Evolutionary conservation across 2,329 filamentous ascomycete species (phyloP), one percentile per base, ranked within the genome.

Genomic region (Aureobasidium uvarum): DNA sequence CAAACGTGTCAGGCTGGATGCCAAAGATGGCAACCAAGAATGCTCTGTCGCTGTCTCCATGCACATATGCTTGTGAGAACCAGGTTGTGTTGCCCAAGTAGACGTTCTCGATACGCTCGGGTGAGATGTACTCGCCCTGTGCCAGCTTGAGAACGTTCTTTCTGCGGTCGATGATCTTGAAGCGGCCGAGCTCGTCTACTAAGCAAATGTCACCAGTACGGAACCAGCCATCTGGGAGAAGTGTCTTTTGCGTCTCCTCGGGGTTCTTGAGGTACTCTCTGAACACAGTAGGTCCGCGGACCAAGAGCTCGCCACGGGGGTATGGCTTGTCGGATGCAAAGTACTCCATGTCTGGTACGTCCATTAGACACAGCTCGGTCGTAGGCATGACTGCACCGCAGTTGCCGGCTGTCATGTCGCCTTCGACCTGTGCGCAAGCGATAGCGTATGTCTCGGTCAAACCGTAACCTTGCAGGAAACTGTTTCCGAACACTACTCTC

Each of bases 101-200:
- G 41, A 96, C 89, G 76, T 96, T 97, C 82, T 99, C 95, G 74
- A 99, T 91, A 66, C 93, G 91, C 80, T 99, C 95, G 16, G 95
- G 95, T 1, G 93, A 96, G 73, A 99, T 92, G 79, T 99, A 99
- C 80, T 99, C 95, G 76, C 95, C 95, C 78, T 99, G 95, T 0
- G 94, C 89, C 65, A 99, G 86, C 84, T 99, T 99, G 75, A 99
- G 86, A n/a, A 99, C 91, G 79, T 98, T 98, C 89, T 99, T 99
- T 80, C 92, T 89, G 72, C 95, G 92, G 78, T 99, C 95, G 72
- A 99, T 89, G 77, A 99, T 96, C 78, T 86, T 88, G 82, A 98
- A 89, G 67, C 93, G 91, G 68, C 95, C 95, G 74, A 90, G 78
- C 70, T 87, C 87, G 77, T 99, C 95, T 28, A 99, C 83, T 69